A percentile compares a stretch with the other conserved stretches of the same genome.
Conservation (phyloP, 768 basidiomycete genomes). For the Mycena rosella region DNA sequence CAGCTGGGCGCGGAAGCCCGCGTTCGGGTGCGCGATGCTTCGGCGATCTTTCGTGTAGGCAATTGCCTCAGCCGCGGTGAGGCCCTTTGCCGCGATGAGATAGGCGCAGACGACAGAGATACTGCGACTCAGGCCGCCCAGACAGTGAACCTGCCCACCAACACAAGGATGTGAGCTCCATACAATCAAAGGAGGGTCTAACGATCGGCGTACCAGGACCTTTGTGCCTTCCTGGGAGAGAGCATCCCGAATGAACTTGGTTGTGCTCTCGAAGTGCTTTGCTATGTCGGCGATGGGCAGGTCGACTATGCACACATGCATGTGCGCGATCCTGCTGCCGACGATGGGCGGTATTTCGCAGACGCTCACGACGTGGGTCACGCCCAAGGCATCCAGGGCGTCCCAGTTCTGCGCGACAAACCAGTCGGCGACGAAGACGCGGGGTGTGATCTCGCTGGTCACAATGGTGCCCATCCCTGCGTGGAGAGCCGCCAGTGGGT, state of each 20-base stretch:
- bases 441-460: slow-evolving; percentile 53
- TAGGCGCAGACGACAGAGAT: slow-evolving; percentile 66
- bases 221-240: slow-evolving; percentile 51
- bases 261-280: slow-evolving; percentile 57
- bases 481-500: slow-evolving; percentile 27
- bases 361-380: slow-evolving; percentile 67
- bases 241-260: slow-evolving; percentile 62
- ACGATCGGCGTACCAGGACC: slow-evolving; percentile 56
- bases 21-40: slow-evolving; percentile 57
- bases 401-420: slow-evolving; percentile 52
- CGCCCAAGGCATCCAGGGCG: slow-evolving; percentile 54
- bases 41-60: slow-evolving; percentile 53
- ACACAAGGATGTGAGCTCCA: background rate
- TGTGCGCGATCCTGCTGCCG: slow-evolving; percentile 41
- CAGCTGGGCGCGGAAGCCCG: slow-evolving; percentile 58
- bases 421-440: slow-evolving; percentile 61
- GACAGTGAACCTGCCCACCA: slow-evolving; percentile 61
- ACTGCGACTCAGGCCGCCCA: slow-evolving; percentile 63
- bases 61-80: slow-evolving; percentile 57
- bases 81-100: slow-evolving; percentile 49
- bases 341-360: slow-evolving; percentile 47
- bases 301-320: slow-evolving; percentile 50
- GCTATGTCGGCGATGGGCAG: slow-evolving; percentile 53
- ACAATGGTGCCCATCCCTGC: slow-evolving; percentile 28
- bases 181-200: background rate